Percentiles rank a stretch among this genome's conserved stretches.
phyloP scores from a whole-genome alignment of 257 asterid genomes.

The Solanum chiquidenum region DNA sequence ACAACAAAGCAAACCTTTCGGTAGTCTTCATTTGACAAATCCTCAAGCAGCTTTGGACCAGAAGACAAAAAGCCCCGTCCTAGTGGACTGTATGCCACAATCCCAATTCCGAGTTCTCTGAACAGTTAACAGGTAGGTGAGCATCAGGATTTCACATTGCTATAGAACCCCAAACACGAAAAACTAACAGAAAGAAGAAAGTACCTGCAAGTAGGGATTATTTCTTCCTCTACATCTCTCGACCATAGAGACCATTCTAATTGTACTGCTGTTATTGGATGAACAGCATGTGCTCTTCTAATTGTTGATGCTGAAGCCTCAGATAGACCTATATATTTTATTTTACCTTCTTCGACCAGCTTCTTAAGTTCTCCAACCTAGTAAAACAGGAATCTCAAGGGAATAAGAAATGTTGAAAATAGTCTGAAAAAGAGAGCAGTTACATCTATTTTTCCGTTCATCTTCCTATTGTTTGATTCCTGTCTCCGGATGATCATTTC shows the following conservation, averaged over 20 bases:
- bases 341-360: slow-evolving; percentile 15
- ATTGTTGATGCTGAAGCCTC: slow-evolving; percentile 28
- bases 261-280: slow-evolving; percentile 26
- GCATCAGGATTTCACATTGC: background rate
- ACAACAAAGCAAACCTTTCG: slow-evolving; percentile 8
- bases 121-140: background rate
- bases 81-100: slow-evolving; percentile 13
- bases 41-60: slow-evolving; percentile 6
- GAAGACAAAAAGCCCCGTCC: slow-evolving; percentile 13
- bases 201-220: slow-evolving; percentile 24
- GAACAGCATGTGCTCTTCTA: slow-evolving; percentile 27
- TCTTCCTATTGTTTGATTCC: background rate
- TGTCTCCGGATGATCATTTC: background rate
- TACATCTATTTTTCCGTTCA: background rate
- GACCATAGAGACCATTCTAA: slow-evolving; percentile 24
- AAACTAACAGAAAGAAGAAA: background rate
- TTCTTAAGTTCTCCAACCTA: slow-evolving; percentile 18
- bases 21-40: slow-evolving; percentile 1
- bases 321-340: slow-evolving; percentile 14
- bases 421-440: background rate
- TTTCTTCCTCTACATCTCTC: slow-evolving; percentile 22
- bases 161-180: background rate
- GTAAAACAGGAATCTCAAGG: background rate
- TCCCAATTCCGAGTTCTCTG: slow-evolving; percentile 11
- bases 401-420: background rate